Evolutionary conservation across 2,329 filamentous ascomycete genomes (phyloP).

Genomic region (Pseudonectria foliicola): DNA sequence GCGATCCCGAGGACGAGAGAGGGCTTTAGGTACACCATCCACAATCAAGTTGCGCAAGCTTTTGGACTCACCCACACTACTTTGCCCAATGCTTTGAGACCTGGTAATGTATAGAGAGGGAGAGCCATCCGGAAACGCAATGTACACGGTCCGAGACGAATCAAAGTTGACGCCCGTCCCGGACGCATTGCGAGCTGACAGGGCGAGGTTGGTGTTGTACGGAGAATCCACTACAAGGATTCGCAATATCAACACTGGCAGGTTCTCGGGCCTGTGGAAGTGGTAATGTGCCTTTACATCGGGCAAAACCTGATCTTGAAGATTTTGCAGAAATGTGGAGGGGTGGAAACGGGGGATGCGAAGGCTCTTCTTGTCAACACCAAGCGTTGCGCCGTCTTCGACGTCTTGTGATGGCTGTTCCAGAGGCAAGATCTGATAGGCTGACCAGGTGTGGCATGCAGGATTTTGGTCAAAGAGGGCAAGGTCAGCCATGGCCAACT

Average conservation of each 20-base stretch:
- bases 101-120: constrained; percentile 65
- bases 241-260: constrained; percentile 68
- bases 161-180: constrained; percentile 44
- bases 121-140: constrained; percentile 75
- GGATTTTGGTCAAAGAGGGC: constrained; percentile 61
- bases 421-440: constrained; percentile 51
- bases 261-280: constrained; percentile 60
- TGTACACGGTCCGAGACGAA: constrained; percentile 63
- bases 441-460: constrained; percentile 56
- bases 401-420: constrained; percentile 29
- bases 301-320: constrained; percentile 67
- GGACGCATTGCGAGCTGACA: constrained; percentile 26
- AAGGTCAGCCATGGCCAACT: constrained; percentile 62
- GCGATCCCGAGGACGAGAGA: constrained; percentile 66
- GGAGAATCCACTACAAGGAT: constrained; percentile 76
- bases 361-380: constrained; percentile 39
- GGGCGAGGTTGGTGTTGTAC: constrained; percentile 57
- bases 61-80: constrained; percentile 44
- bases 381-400: constrained; percentile 34
- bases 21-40: constrained; percentile 73
- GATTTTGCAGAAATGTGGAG: constrained; percentile 67
- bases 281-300: constrained; percentile 81
- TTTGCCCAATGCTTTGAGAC: constrained; percentile 36
- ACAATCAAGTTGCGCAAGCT: constrained; percentile 65
- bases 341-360: constrained; percentile 68